These are phyloP conservation scores for Ajuga reptans DNA, from an alignment of 305 asterid genomes.

Conservation along the genomic window DNA sequence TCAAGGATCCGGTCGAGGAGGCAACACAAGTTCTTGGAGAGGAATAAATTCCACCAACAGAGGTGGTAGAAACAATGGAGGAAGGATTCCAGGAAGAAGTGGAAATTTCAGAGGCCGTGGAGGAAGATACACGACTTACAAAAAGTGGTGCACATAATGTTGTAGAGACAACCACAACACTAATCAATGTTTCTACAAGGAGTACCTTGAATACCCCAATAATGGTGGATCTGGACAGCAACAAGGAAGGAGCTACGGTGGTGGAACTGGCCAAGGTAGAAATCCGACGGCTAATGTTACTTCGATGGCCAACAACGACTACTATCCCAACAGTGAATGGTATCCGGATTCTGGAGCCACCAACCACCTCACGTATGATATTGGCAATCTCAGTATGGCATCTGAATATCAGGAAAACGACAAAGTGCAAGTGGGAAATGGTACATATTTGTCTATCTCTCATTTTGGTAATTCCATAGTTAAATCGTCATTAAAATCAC, in stretches of 20 bases:
- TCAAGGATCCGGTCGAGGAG: too few species aligned
- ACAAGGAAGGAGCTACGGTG: too few species aligned
- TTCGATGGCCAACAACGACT: not conserved
- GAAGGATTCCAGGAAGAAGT: too few species aligned
- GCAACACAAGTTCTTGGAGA: too few species aligned
- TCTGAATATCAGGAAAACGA: not conserved
- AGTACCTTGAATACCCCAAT: too few species aligned
- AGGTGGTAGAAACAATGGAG: too few species aligned
- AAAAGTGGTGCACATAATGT: too few species aligned
- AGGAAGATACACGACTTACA: too few species aligned
- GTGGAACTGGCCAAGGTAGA: not conserved
- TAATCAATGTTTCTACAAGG: too few species aligned
- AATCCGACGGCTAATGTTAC: not conserved
- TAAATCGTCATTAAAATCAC: not conserved
- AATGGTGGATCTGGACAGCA: not conserved
- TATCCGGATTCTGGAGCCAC: not conserved
- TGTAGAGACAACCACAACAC: too few species aligned
- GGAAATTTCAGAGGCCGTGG: too few species aligned
- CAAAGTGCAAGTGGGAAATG: not conserved
- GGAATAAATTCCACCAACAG: too few species aligned
- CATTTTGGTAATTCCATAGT: not conserved
- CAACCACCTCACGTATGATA: not conserved
- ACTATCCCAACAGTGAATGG: not conserved
- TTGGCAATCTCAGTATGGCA: not conserved
- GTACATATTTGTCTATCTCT: not conserved